These are phyloP conservation scores for Suhomyces vadensis DNA, from an alignment of 805 yeast species.

Conservation along the genomic window DNA sequence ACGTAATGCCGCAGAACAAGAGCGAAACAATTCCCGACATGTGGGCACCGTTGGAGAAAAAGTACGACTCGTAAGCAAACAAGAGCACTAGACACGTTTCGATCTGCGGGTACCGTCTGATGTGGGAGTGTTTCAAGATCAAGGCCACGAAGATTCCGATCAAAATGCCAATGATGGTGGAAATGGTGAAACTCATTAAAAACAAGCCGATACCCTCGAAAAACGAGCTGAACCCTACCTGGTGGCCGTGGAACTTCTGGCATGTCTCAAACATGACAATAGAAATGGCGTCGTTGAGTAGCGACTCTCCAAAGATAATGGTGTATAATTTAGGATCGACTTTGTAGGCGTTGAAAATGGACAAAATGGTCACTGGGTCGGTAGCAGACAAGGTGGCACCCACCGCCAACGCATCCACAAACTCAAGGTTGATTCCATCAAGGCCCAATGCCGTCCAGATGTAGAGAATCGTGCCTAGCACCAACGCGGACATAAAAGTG, in stretches of 20 bases:
- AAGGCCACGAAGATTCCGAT: constrained; percentile 89
- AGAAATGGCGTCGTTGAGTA: constrained; percentile 95
- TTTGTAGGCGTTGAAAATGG: constrained; percentile 95
- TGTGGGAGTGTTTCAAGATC: constrained; percentile 86
- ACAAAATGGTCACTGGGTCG: constrained; percentile 95
- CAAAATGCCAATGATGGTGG: constrained; percentile 84
- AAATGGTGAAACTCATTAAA: constrained; percentile 88
- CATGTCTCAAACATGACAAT: constrained; percentile 99
- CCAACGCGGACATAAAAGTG: constrained; percentile 88
- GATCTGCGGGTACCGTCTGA: constrained; percentile 93
- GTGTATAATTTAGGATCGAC: constrained; percentile 98
- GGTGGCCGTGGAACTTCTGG: constrained; percentile 88
- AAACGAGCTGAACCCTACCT: constrained; percentile 67
- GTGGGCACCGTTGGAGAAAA: constrained; percentile 97
- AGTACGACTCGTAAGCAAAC: constrained; percentile 93
- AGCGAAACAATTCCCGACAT: constrained; percentile 98
- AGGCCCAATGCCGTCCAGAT: constrained; percentile 91
- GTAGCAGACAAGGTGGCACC: constrained; percentile 98
- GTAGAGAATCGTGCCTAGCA: constrained; percentile 82
- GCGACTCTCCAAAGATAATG: constrained; percentile 93
- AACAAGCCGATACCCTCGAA: constrained; percentile 94
- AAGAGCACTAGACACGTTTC: constrained; percentile 90
- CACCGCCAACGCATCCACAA: constrained; percentile 95
- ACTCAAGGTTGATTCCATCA: constrained; percentile 83
- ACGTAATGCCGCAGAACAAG: constrained; percentile 92